Percentiles rank a stretch among this genome's conserved stretches.
These are phyloP conservation scores for Rhodotorula sphaerocarpa DNA, from an alignment of 768 basidiomycete species.

Conservation along the genomic window DNA sequence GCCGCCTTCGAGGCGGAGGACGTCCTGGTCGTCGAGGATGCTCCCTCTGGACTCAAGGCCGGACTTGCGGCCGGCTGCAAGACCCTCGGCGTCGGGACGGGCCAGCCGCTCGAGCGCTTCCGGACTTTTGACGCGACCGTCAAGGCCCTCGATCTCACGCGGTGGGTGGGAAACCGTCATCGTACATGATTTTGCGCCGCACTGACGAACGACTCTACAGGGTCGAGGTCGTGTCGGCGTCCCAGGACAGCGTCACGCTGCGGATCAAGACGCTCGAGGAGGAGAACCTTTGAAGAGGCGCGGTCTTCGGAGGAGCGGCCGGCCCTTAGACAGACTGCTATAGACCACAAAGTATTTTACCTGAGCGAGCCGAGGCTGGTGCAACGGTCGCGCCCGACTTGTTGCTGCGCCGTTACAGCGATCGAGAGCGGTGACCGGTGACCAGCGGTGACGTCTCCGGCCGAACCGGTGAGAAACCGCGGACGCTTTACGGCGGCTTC, in stretches of 20 bases:
- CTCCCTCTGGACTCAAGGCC: slow-evolving; percentile 68
- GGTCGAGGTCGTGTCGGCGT: slow-evolving; percentile 29
- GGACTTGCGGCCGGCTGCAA: slow-evolving; percentile 67
- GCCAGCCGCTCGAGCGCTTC: slow-evolving; percentile 57
- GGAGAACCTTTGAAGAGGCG: slow-evolving; percentile 16
- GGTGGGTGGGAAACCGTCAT: slow-evolving; percentile 46
- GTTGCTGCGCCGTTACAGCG: too few relatives aligned
- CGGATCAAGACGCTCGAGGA: slow-evolving; percentile 30
- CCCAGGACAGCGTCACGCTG: slow-evolving; percentile 18
- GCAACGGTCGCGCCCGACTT: too few relatives aligned
- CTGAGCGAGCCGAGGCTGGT: too few relatives aligned
- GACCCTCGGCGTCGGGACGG: slow-evolving; percentile 77
- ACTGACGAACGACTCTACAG: too few relatives aligned
- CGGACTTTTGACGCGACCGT: slow-evolving; percentile 55
- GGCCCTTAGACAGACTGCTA: too few relatives aligned
- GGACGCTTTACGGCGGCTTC: too few relatives aligned
- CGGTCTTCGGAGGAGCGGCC: not conserved
- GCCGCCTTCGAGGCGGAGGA: slow-evolving; percentile 5
- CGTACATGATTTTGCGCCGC: too few relatives aligned
- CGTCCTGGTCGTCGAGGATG: slow-evolving; percentile 72
- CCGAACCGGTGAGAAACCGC: too few relatives aligned
- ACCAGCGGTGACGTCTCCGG: too few relatives aligned
- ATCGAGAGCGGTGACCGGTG: too few relatives aligned
- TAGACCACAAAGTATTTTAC: too few relatives aligned
- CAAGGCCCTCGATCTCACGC: slow-evolving; percentile 61